Percentiles rank a stretch among this genome's conserved stretches.
phyloP scores from a whole-genome alignment of 208 protist genomes.

The Trypanosoma congolense region DNA sequence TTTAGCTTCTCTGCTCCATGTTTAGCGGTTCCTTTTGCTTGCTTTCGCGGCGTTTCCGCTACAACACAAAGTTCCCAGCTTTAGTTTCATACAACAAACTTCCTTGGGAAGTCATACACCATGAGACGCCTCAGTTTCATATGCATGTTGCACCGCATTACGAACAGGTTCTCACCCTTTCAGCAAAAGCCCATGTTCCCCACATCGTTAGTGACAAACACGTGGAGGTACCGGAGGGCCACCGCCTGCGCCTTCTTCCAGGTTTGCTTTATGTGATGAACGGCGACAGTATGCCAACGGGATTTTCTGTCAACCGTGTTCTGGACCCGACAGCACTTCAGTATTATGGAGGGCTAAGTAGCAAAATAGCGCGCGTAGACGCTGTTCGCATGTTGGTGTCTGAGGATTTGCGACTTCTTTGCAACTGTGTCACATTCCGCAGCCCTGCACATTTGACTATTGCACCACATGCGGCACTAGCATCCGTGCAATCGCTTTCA shows the following conservation, averaged over 20 bases:
- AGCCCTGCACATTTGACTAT: conserved; percentile 23
- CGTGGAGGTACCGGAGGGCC: conserved; percentile 28
- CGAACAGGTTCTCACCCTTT: conserved; percentile 73
- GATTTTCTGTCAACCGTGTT: conserved; percentile 52
- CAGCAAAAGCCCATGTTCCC: conserved; percentile 47
- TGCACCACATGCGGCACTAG: conserved; percentile 31
- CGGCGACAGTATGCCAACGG: conserved; percentile 24
- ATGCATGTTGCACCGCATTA: conserved; percentile 77
- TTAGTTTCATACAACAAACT: conserved; percentile 89
- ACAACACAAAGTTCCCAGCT: conserved; percentile 78
- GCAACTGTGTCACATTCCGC: conserved; percentile 57
- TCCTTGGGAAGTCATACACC: conserved; percentile 79
- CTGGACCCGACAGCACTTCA: conserved; percentile 59
- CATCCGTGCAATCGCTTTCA: conserved; percentile 13
- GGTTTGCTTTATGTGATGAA: conserved; percentile 63
- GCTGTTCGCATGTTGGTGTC: conserved; percentile 57
- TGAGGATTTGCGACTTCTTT: conserved; percentile 72
- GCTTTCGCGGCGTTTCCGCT: conserved; percentile 48
- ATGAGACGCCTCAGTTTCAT: conserved; percentile 68
- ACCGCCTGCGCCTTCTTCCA: conserved; percentile 67
- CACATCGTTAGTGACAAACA: conserved; percentile 40
- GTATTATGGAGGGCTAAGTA: conserved; percentile 75
- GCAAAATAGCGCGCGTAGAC: conserved; percentile 35
- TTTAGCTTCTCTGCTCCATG: conserved; percentile 27
- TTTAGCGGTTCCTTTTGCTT: conserved; percentile 19